Percentiles rank a stretch among this genome's conserved stretches.
These are phyloP conservation scores for Cnidoscolus chayamansa DNA, from an alignment of 441 rosid species.

Conservation along the genomic window DNA sequence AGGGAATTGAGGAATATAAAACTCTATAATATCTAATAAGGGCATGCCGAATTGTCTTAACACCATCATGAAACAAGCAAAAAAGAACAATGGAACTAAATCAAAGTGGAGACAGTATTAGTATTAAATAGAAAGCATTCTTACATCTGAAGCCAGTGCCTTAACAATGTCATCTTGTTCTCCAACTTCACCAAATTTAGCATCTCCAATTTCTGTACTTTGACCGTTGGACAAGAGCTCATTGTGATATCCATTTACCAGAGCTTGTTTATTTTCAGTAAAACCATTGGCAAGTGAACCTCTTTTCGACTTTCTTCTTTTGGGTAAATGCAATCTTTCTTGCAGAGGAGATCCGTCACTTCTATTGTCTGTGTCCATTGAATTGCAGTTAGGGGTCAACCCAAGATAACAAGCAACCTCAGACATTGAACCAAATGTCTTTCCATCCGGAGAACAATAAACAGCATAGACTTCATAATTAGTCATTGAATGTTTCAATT, in stretches of 20 bases:
- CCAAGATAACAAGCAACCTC: constrained; percentile 92
- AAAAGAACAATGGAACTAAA: constrained; percentile 14
- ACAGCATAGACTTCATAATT: constrained; percentile 52
- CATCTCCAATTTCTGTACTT: constrained; percentile 32
- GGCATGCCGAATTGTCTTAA: neutral
- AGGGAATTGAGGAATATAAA: constrained; percentile 25
- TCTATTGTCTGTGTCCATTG: constrained; percentile 43
- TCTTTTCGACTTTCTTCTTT: constrained; percentile 59
- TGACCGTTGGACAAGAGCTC: constrained; percentile 44
- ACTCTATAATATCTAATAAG: constrained; percentile 1
- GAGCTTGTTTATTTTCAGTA: constrained; percentile 48
- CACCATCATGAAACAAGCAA: neutral
- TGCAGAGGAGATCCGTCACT: constrained; percentile 46
- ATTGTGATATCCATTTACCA: constrained; percentile 36
- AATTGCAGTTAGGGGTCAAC: constrained; percentile 42
- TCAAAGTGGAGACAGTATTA: constrained; percentile 7
- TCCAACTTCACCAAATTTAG: constrained; percentile 37
- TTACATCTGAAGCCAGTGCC: constrained; percentile 53
- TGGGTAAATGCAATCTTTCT: constrained; percentile 50
- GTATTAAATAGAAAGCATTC: constrained; percentile 25
- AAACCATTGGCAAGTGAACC: constrained; percentile 45
- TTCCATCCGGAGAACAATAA: constrained; percentile 83
- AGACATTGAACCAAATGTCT: constrained; percentile 64
- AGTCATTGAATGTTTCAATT: constrained; percentile 52
- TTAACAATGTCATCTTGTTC: constrained; percentile 42